Conservation (phyloP, 2,329 filamentous ascomycete genomes). For the Lasiodiplodia sp. region DNA sequence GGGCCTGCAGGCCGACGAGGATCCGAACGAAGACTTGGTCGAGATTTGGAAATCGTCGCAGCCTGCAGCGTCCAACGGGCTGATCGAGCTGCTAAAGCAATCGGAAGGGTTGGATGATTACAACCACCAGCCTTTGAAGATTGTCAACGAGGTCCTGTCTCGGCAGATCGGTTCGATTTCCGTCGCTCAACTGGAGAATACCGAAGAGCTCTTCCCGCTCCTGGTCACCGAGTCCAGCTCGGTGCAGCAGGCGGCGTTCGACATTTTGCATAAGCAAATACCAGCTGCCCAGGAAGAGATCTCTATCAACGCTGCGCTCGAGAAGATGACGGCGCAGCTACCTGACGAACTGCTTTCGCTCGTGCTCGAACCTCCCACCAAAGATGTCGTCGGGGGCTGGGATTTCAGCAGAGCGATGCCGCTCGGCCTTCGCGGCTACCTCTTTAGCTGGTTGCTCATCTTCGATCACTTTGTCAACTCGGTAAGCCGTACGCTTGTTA, state of each 20-base stretch:
- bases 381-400: slow-evolving; percentile 71
- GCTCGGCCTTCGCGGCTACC: slow-evolving; percentile 74
- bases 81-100: slow-evolving; percentile 70
- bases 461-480: slow-evolving; percentile 84
- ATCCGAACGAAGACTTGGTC: slow-evolving; percentile 84
- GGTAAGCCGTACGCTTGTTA: slow-evolving; percentile 44
- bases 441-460: slow-evolving; percentile 87
- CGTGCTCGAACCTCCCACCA: slow-evolving; percentile 77
- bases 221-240: slow-evolving; percentile 76
- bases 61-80: slow-evolving; percentile 61
- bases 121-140: slow-evolving; percentile 71
- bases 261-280: slow-evolving; percentile 80
- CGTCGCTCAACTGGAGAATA: slow-evolving; percentile 66
- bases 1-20: slow-evolving; percentile 60
- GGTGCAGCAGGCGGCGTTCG: slow-evolving; percentile 82
- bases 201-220: slow-evolving; percentile 75
- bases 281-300: slow-evolving; percentile 80
- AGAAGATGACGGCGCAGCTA: slow-evolving; percentile 74
- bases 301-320: slow-evolving; percentile 76
- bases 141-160: slow-evolving; percentile 77
- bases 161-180: slow-evolving; percentile 72
- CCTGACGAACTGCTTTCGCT: slow-evolving; percentile 87
- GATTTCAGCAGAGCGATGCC: slow-evolving; percentile 72
- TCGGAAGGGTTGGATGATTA: slow-evolving; percentile 59
- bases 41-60: slow-evolving; percentile 73